phyloP scores from a whole-genome alignment of 495 filamentous ascomycete species.

The Lentithecium fluviatile region DNA sequence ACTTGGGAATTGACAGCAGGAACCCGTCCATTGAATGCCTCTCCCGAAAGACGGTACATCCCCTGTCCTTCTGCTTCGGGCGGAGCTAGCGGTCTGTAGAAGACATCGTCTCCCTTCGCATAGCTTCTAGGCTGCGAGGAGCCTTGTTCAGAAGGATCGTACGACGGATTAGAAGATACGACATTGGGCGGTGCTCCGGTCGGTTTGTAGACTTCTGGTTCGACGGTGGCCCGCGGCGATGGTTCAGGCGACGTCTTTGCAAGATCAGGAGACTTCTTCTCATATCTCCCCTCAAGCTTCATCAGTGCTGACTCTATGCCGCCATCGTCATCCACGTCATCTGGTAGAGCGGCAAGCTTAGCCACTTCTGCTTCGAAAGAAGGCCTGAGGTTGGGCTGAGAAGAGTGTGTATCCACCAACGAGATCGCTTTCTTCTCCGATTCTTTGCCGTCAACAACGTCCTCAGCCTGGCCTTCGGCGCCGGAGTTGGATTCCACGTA shows the following conservation, averaged over 20 bases:
- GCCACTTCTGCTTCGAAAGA: slow-evolving; percentile 91
- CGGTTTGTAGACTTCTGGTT: slow-evolving; percentile 18
- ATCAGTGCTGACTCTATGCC: slow-evolving; percentile 87
- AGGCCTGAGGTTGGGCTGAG: slow-evolving; percentile 72
- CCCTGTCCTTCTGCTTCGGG: slow-evolving; percentile 39
- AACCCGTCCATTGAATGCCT: slow-evolving; percentile 16
- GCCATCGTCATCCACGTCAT: slow-evolving; percentile 79
- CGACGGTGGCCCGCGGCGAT: slow-evolving; percentile 35
- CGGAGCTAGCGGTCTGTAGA: slow-evolving; percentile 25
- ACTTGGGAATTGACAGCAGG: slow-evolving; percentile 13
- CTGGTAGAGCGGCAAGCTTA: slow-evolving; percentile 83
- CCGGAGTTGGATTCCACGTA: slow-evolving; percentile 11
- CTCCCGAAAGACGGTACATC: slow-evolving; percentile 37
- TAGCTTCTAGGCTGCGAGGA: slow-evolving; percentile 1
- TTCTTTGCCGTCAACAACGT: slow-evolving; percentile 5
- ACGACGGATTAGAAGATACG: slow-evolving; percentile 16
- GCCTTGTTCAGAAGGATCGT: slow-evolving; percentile 10
- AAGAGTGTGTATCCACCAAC: slow-evolving; percentile 71
- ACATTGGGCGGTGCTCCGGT: slow-evolving; percentile 17
- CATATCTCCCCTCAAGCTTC: slow-evolving; percentile 88
- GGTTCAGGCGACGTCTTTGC: slow-evolving; percentile 44
- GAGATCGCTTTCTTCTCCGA: slow-evolving; percentile 44
- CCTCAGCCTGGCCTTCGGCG: background rate
- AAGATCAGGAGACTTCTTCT: slow-evolving; percentile 49
- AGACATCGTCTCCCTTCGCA: slow-evolving; percentile 14